Evolutionary conservation across 2,329 filamentous ascomycete species (phyloP).

Genomic region (Ophiostoma montium): DNA sequence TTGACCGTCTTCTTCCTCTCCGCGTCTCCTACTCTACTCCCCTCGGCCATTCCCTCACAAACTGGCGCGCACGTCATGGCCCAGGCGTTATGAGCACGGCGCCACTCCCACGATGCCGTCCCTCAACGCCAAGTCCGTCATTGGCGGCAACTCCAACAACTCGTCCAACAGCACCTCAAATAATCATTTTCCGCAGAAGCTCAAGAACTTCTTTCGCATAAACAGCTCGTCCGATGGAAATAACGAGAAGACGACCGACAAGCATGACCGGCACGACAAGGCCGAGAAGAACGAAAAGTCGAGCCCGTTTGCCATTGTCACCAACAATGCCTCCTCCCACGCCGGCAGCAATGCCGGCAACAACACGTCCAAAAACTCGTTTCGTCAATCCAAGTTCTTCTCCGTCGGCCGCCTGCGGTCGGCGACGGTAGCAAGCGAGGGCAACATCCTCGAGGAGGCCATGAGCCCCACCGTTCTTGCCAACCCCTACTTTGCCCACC

Average conservation of each 20-base stretch:
- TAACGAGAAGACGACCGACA: conserved; percentile 20
- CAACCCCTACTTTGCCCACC: conserved; percentile 95
- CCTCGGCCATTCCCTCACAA: neutral
- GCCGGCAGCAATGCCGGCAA: neutral
- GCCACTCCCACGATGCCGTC: conserved; percentile 13
- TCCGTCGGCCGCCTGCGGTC: conserved; percentile 80
- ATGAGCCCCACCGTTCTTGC: conserved; percentile 86
- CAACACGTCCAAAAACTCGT: conserved; percentile 40
- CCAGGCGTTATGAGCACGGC: conserved; percentile 15
- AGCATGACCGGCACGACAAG: conserved; percentile 1
- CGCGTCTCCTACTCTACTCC: neutral
- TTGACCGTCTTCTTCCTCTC: neutral
- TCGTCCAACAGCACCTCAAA: conserved; percentile 7
- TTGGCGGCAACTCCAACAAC: conserved; percentile 41
- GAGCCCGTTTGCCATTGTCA: neutral
- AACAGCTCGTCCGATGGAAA: conserved; percentile 28
- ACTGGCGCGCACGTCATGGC: conserved; percentile 14
- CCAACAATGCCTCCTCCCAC: neutral
- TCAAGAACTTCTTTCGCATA: conserved; percentile 60
- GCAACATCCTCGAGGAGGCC: conserved; percentile 75
- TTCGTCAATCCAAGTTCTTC: conserved; percentile 80
- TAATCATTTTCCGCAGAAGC: conserved; percentile 49
- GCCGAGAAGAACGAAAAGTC: conserved; percentile 1
- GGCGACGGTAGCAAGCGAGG: conserved; percentile 83
- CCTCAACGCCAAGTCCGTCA: conserved; percentile 33